These are phyloP conservation scores for Saturnispora halmiae DNA, from an alignment of 805 yeast genomes.

Conservation along the genomic window DNA sequence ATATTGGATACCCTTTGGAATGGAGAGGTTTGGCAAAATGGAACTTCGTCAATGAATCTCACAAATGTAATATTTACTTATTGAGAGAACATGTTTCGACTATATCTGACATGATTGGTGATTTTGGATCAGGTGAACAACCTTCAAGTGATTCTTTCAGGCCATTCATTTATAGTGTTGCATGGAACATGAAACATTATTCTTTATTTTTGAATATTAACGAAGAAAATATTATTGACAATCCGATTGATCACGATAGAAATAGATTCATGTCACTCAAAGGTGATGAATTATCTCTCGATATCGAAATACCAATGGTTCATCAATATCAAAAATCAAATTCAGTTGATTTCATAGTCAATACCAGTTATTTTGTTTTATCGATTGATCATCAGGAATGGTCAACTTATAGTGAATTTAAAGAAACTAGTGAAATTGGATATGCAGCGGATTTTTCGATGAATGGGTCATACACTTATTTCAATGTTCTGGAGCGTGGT, in stretches of 20 bases:
- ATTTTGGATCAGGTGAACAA: constrained; percentile 66
- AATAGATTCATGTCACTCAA: constrained; percentile 69
- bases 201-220: constrained; percentile 69
- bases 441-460: constrained; percentile 52
- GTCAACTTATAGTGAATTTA: constrained; percentile 75
- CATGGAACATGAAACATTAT: constrained; percentile 51
- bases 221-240: constrained; percentile 79
- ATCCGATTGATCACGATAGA: constrained; percentile 75
- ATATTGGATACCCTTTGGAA: constrained; percentile 59
- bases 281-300: constrained; percentile 46
- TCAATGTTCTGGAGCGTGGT: constrained; percentile 48
- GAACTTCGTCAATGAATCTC: constrained; percentile 47
- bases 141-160: constrained; percentile 68
- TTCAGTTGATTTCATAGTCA: constrained; percentile 40
- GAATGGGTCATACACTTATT: constrained; percentile 58
- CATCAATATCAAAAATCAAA: constrained; percentile 44
- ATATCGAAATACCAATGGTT: constrained; percentile 49
- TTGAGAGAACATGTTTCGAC: constrained; percentile 76
- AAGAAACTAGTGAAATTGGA: constrained; percentile 57
- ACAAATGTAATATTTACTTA: constrained; percentile 49
- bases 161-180: constrained; percentile 54
- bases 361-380: constrained; percentile 53
- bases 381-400: constrained; percentile 78
- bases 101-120: constrained; percentile 61
- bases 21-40: constrained; percentile 80